Conservation (phyloP, 73 alveolate species). For the Uronychia binucleata region DNA sequence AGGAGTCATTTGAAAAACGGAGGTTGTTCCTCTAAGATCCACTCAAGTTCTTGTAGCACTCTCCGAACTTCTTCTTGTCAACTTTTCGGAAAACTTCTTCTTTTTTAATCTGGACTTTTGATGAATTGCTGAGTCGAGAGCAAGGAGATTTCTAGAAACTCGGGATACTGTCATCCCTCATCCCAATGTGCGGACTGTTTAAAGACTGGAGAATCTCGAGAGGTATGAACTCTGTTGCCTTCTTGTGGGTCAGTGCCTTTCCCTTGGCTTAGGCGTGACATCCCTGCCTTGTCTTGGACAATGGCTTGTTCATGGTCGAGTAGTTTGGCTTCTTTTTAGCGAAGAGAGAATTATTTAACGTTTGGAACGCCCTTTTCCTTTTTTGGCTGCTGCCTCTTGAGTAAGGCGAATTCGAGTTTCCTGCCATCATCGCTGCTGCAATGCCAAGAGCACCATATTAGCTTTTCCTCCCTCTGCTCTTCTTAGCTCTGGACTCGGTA, state of each 20-base stretch:
- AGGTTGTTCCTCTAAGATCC: background rate
- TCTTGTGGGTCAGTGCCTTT: background rate
- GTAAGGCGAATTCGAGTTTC: background rate
- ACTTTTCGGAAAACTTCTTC: background rate
- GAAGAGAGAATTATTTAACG: background rate
- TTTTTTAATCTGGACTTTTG: background rate
- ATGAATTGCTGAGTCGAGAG: background rate
- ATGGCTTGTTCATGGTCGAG: background rate
- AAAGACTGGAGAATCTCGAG: background rate
- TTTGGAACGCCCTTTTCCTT: background rate
- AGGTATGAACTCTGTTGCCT: background rate
- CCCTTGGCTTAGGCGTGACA: background rate
- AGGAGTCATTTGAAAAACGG: background rate
- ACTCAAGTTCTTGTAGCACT: background rate
- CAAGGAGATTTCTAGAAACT: background rate
- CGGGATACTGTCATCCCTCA: background rate
- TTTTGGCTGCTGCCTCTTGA: background rate
- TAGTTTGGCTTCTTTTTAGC: background rate
- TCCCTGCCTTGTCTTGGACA: background rate
- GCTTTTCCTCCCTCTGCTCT: background rate
- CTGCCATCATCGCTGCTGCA: constrained; percentile 1
- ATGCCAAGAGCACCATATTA: background rate
- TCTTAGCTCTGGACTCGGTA: background rate
- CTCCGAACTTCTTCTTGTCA: background rate
- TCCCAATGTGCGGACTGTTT: background rate